These are phyloP conservation scores for Fereydounia khargensis DNA, from an alignment of 1,284 basidiomycete species.

Conservation along the genomic window DNA sequence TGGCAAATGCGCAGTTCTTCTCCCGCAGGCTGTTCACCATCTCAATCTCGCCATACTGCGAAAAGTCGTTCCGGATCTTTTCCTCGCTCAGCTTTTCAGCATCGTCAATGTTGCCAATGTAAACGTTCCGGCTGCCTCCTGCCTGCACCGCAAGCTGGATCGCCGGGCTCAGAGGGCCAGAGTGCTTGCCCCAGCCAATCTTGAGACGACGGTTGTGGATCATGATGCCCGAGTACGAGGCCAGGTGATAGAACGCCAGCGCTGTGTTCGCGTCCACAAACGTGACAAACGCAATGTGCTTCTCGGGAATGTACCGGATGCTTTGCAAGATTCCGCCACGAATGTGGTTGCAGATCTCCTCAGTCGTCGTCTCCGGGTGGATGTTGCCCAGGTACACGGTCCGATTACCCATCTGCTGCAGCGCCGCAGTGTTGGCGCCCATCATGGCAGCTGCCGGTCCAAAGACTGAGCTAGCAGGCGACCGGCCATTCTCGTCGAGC, in stretches of 20 bases:
- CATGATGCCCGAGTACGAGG: constrained; percentile 51
- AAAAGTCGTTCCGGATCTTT: constrained; percentile 51
- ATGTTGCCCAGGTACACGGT: constrained; percentile 57
- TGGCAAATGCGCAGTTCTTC: constrained; percentile 56
- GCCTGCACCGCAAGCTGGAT: constrained; percentile 55
- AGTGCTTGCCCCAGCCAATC: constrained; percentile 56
- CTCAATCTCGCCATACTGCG: constrained; percentile 53
- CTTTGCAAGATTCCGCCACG: constrained; percentile 55
- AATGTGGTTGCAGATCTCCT: constrained; percentile 57
- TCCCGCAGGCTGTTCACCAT: constrained; percentile 53
- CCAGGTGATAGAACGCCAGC: constrained; percentile 53
- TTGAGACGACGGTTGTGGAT: constrained; percentile 55
- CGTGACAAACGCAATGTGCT: constrained; percentile 56
- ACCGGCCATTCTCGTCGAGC: constrained; percentile 19
- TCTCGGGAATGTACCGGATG: constrained; percentile 52
- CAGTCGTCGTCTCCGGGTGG: constrained; percentile 53
- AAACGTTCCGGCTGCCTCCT: constrained; percentile 55
- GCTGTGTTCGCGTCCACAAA: constrained; percentile 55
- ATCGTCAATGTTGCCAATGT: constrained; percentile 55
- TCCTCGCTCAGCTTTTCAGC: constrained; percentile 46
- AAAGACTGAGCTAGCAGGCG: constrained; percentile 29
- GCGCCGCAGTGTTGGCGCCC: constrained; percentile 26
- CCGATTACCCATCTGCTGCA: constrained; percentile 54
- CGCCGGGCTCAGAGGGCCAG: constrained; percentile 51
- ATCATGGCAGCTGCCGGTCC: constrained; percentile 36